Base-by-base conservation (phyloP, 345 rosid genomes). In the Citrus reticulata region DNA sequence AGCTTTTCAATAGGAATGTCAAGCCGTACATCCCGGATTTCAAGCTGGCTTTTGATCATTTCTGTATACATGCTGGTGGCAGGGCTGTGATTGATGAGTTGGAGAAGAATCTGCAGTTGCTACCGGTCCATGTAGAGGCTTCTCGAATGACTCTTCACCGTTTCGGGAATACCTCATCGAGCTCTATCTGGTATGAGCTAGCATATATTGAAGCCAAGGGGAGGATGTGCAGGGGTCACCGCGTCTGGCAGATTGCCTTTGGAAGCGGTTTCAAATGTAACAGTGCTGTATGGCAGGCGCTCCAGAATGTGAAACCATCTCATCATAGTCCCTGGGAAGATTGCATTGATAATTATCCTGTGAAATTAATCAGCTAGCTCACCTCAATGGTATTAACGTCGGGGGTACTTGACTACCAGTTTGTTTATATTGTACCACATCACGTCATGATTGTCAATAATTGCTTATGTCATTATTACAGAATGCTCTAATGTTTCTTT, bases 11-110 rank as follows among this genome's bases (percentile, higher is more conserved):
- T 54, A 76, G 83, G 4, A 75, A 66, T 58, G 69, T 85, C 76
- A 88, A 88, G 86, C 91, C 89, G 40, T 88, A 88, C 49, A 88
- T 88, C 40, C 91, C 90, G 0, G 90, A 88, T 78, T 88, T 88
- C 54, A 88, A 85, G 85, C 82, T 88, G 49, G 91, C 91, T 1
- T 88, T 88, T 66, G 88, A 86, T 62, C 88, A 88, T 84, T 88
- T 86, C 76, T 88, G 91, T 39, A 88, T 88, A 55, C 90, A 88
- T 24, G 90, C 88, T 0, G 90, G 91, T n/a, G 91, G 91, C 30
- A 86, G 89, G 73, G 89, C 88, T 24, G 91, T 89, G 80, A 89
- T 89, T 34, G 91, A 89, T 73, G 91, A 89, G 79, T 83, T 88
- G 35, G 91, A 89, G 83, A 89, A 89, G 86, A 89, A 89, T 73